A percentile compares a stretch with the other conserved stretches of the same genome.
These are phyloP conservation scores for Colletotrichum destructivum DNA, from an alignment of 2,329 filamentous ascomycete genomes.

Conservation along the genomic window DNA sequence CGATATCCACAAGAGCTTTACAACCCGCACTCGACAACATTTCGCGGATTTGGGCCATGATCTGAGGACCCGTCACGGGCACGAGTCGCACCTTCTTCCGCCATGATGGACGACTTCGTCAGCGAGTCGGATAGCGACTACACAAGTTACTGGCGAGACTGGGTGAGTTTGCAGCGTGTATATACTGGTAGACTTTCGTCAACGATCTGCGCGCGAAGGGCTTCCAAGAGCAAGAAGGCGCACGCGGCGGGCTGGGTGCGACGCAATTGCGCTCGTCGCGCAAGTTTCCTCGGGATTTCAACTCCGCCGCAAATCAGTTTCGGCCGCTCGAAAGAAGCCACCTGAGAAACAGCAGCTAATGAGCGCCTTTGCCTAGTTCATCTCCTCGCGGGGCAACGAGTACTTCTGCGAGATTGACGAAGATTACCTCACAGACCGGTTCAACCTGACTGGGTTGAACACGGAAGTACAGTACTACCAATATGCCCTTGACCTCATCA, in stretches of 20 bases:
- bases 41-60: constrained; percentile 23
- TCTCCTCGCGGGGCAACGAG: constrained; percentile 96
- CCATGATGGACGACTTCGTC: constrained; percentile 93
- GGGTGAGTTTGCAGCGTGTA: constrained; percentile 76
- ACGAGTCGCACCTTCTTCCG: constrained; percentile 39
- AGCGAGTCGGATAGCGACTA: constrained; percentile 99
- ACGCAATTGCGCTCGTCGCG: neutral
- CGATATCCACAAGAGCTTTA: neutral
- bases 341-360: constrained; percentile 16
- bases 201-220: neutral
- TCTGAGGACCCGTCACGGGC: constrained; percentile 24
- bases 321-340: neutral
- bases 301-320: neutral
- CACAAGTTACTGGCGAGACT: constrained; percentile 99
- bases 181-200: neutral
- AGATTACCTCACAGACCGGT: constrained; percentile 97
- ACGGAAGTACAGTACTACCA: constrained; percentile 99
- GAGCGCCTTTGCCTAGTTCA: constrained; percentile 77
- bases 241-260: neutral
- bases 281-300: neutral
- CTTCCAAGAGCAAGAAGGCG: neutral
- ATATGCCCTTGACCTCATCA: constrained; percentile 97
- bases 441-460: constrained; percentile 97
- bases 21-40: neutral
- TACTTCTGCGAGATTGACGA: constrained; percentile 99